Base-by-base conservation (phyloP, 2,329 filamentous ascomycete genomes). In the Fusarium metavorans region DNA sequence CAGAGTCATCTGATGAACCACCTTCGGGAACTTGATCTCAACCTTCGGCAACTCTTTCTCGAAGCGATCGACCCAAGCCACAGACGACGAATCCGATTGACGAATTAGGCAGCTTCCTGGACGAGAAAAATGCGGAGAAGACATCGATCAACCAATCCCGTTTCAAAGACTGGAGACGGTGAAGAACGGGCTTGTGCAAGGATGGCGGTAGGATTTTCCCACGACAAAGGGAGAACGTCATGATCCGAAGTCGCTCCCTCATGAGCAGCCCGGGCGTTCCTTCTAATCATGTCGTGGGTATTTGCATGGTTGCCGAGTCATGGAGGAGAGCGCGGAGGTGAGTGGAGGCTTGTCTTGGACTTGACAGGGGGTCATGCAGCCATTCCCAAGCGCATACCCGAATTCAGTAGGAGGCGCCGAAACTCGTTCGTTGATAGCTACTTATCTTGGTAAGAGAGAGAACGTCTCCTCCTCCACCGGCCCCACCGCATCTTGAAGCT, bases 381-480 rank as follows among this genome's bases (percentile, higher is more conserved):
- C 48, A 50, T 50, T 50, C 45, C 14, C 16, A 39, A 25, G 20
- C 16, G 27, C 16, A 62, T 60, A 13, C 43, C 72, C 35, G 23
- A 8, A 72, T 72, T 18, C 27, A 54, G 72, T 62, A 74, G 56
- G 62, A 75, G 62, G 58, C 57, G 27, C 72, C 72, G 72, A 75
- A 35, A 27, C 20, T n/a, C 25, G 3, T 39, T 73, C 65, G 66
- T 63, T n/a, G 37, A 18, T 50, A 64, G 30, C 64, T 74, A n/a
- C 72, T 67, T 1, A 6, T 60, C 60, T 37, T 37, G 63, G 69
- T 48, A 48, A 27, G 16, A 30, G 35, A 35, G 18, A 52, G 39
- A 30, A 66, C 48, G 32, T 69, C 60, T 43, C 61, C 48, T 56
- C 61, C 48, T 34, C 61, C 61, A 64, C 61, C 61, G 25, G 48